Conservation (phyloP, 805 yeast genomes). For the Metschnikowia amazonensis region DNA sequence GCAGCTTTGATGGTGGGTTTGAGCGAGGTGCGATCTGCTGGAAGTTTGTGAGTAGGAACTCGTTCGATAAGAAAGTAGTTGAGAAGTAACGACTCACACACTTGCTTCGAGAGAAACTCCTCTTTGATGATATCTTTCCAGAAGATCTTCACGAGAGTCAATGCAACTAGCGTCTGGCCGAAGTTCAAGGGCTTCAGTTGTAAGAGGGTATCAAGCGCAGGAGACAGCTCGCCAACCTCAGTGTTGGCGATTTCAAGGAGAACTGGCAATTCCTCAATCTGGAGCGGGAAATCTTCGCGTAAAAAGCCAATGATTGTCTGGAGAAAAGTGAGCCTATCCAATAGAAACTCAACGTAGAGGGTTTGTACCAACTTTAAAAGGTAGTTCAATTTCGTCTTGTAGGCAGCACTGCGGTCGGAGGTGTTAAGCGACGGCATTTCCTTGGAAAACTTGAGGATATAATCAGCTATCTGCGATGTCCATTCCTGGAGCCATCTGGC, state of each 20-base stretch:
- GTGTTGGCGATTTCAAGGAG: conserved; percentile 18
- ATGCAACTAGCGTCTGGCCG: conserved; percentile 33
- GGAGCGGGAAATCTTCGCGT: conserved; percentile 31
- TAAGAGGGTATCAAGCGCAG: conserved; percentile 4
- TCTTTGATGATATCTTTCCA: conserved; percentile 63
- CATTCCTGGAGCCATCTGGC: conserved; percentile 76
- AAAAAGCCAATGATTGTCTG: conserved; percentile 60
- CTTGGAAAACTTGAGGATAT: conserved; percentile 47
- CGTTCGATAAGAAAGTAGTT: conserved; percentile 41
- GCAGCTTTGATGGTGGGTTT: neutral
- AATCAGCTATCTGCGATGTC: conserved; percentile 78
- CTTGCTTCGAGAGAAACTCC: conserved; percentile 59
- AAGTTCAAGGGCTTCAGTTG: conserved; percentile 22
- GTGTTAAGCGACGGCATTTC: conserved; percentile 29
- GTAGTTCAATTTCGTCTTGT: conserved; percentile 56
- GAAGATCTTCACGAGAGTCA: conserved; percentile 56
- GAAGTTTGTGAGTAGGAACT: conserved; percentile 21
- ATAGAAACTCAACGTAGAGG: conserved; percentile 62
- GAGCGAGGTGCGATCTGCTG: conserved; percentile 1
- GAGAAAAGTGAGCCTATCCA: conserved; percentile 60
- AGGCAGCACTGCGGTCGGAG: conserved; percentile 30
- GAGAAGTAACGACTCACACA: conserved; percentile 57
- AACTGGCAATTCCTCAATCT: conserved; percentile 23
- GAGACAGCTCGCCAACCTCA: conserved; percentile 23
- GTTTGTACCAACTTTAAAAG: conserved; percentile 57